Conservation (phyloP, 2,329 filamentous ascomycete species). For the Penicillium sp. region DNA sequence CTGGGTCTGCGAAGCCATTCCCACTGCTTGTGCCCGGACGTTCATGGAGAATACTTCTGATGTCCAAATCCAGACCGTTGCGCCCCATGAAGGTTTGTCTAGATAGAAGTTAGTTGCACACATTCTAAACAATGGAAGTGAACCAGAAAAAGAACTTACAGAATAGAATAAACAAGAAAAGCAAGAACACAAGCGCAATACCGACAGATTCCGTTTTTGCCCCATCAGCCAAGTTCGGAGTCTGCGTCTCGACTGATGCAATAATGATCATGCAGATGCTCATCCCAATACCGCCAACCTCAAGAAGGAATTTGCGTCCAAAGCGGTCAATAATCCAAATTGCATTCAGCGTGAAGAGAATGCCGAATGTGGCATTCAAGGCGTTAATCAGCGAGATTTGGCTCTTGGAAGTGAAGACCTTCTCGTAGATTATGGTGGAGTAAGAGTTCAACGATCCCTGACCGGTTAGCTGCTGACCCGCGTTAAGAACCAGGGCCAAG, state of each 20-base stretch:
- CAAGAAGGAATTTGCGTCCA: conserved; percentile 65
- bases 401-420: conserved; percentile 57
- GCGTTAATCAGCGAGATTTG: conserved; percentile 71
- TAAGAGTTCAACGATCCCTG: conserved; percentile 71
- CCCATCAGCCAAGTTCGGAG: conserved; percentile 48
- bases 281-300: conserved; percentile 66
- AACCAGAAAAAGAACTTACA: conserved; percentile 18
- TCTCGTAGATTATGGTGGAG: conserved; percentile 70
- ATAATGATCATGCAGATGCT: conserved; percentile 67
- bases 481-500: conserved; percentile 64
- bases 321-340: conserved; percentile 71
- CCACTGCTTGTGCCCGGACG: conserved; percentile 66
- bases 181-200: conserved; percentile 64
- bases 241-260: conserved; percentile 54
- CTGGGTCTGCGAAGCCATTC: conserved; percentile 60
- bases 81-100: conserved; percentile 67
- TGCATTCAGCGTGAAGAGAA: conserved; percentile 69
- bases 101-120: conserved; percentile 21
- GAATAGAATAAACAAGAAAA: conserved; percentile 60
- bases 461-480: conserved; percentile 68
- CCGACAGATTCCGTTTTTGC: conserved; percentile 58
- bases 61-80: conserved; percentile 69
- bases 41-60: conserved; percentile 68
- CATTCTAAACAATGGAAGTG: neutral
- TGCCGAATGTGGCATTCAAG: conserved; percentile 68